Base-by-base conservation (phyloP, 345 rosid genomes). In the Syzygium aromaticum region DNA sequence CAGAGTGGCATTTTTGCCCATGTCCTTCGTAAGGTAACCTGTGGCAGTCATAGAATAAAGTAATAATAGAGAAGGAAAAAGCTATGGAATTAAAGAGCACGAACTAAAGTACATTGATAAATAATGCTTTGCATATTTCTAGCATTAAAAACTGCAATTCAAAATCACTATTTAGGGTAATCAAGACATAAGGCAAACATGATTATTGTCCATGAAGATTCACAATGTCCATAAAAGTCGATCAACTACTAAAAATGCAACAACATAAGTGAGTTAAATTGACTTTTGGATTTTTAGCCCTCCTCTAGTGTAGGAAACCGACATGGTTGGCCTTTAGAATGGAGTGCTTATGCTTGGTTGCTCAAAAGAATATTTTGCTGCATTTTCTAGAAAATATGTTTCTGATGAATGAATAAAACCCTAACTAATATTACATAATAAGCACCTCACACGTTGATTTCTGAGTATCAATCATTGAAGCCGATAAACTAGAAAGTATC, bases 1-100 rank as follows among this genome's bases (percentile, higher is more conserved):
- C 99, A 95, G 87, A 96, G 93, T 77, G 97, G 94, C 99, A 98
- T 95, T 90, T 94, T 98, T 25, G 84, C 93, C 99, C 99, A 98
- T 51, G 97, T 92, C 91, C 98, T 93, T 82, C 91, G 87, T 86
- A 94, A 87, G 8, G 99, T 98, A 86, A 98, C 90, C 99, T 98
- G 94, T 88, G 88, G 90, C 88, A 40, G 38, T 84, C 16, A 89
- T 85, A 59, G 53, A 46, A 86, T 56, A 25, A 86, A 89, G 82
- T 64, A 85, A 85, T 52, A 61, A 4, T 46, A 51, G 85, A 59
- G 85, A 15, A 7, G 11, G 52, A 33, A 51, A 28, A 83, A 56
- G 33, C 78, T 30, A 43, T 67, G 54, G 9, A 54, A 21, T 77
- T 52, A 49, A 16, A 87, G 27, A 87, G 33, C n/a, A 77, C 15